Evolutionary conservation across 176 grass and related monocot species (phyloP).

Genomic region (Avena insularis): DNA sequence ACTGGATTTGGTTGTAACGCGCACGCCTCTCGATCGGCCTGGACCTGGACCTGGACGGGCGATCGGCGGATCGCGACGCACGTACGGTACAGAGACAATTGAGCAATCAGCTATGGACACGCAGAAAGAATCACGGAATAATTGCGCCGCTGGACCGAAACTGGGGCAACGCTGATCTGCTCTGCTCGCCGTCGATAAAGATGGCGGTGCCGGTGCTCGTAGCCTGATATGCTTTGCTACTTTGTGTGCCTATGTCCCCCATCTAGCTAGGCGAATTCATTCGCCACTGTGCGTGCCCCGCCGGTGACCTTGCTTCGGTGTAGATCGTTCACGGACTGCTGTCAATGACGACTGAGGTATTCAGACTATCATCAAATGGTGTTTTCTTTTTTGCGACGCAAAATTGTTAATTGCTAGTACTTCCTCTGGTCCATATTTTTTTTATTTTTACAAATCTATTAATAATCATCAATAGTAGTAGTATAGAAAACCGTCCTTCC

Average conservation of each 20-base stretch:
- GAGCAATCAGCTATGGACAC: background rate
- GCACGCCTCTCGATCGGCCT: background rate
- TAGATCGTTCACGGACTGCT: background rate
- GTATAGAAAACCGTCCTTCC: no score
- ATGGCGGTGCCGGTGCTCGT: slow-evolving; percentile 5
- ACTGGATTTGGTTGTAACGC: slow-evolving; percentile 43
- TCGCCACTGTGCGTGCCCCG: background rate
- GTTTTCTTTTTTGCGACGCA: no score
- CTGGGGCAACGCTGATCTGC: background rate
- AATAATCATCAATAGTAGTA: no score
- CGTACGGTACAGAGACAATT: background rate
- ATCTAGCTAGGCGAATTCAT: slow-evolving; percentile 11
- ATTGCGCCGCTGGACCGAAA: background rate
- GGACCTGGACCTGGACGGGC: background rate
- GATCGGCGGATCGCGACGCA: background rate
- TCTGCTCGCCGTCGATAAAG: background rate
- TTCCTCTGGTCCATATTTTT: no score
- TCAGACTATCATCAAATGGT: no score
- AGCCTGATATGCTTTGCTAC: slow-evolving; percentile 2
- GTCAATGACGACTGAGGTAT: background rate
- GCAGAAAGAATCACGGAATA: slow-evolving; percentile 15
- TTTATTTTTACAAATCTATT: no score
- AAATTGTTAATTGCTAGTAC: no score
- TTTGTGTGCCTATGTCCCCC: background rate
- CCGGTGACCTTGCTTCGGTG: background rate